Conservation (phyloP, 2,329 filamentous ascomycete species). For the Aspergillus fischeri region DNA sequence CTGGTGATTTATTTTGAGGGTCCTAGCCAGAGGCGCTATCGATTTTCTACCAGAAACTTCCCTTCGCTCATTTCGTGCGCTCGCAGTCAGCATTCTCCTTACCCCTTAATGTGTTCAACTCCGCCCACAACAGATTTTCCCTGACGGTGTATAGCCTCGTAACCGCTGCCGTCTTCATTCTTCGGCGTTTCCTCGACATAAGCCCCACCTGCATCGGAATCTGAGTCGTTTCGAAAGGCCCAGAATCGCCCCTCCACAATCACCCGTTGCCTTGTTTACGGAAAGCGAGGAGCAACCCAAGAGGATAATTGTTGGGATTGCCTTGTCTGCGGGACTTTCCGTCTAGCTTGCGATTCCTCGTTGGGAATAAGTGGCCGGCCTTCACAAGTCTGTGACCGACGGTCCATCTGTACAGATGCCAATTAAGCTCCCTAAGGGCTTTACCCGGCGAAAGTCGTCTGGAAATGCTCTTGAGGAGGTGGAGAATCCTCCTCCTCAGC, state of each 20-base stretch:
- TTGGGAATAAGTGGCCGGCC: conserved; percentile 8
- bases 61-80: conserved; percentile 12
- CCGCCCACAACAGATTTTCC: conserved; percentile 1
- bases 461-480: conserved; percentile 51
- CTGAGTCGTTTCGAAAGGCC: conserved; percentile 12
- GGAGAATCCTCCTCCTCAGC: conserved; percentile 34
- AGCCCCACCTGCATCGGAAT: conserved; percentile 15
- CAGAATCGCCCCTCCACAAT: conserved; percentile 8
- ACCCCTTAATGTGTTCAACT: conserved; percentile 10
- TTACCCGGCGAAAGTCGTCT: conserved; percentile 52
- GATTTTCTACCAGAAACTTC: conserved; percentile 9
- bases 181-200: conserved; percentile 8
- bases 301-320: conserved; percentile 2
- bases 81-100: conserved; percentile 9
- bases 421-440: conserved; percentile 53
- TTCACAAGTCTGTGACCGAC: neutral
- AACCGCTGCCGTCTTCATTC: conserved; percentile 10
- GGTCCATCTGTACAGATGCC: conserved; percentile 40
- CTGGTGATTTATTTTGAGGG: conserved; percentile 12
- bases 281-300: conserved; percentile 11
- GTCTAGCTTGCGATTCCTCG: conserved; percentile 8
- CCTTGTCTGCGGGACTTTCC: conserved; percentile 7
- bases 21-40: conserved; percentile 6
- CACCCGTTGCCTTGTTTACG: conserved; percentile 13
- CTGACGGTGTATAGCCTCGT: conserved; percentile 3